Evolutionary conservation across 768 basidiomycete genomes (phyloP).

Genomic region (Boletus vinaceobasis): DNA sequence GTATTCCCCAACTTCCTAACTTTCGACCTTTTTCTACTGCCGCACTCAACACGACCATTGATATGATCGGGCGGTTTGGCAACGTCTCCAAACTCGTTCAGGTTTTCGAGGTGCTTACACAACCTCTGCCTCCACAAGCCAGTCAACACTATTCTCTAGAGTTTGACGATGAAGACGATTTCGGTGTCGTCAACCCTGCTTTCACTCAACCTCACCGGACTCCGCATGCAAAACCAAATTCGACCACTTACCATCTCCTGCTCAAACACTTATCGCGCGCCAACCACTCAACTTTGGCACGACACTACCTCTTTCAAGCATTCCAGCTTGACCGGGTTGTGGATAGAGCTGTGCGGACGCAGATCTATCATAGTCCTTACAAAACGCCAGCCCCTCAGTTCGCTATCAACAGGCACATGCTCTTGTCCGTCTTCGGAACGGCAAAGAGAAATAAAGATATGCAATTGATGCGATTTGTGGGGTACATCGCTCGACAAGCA

Average conservation of each 20-base stretch:
- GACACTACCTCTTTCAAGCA: conserved; percentile 64
- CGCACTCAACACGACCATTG: conserved; percentile 71
- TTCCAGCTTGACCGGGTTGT: conserved; percentile 40
- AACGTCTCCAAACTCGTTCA: conserved; percentile 66
- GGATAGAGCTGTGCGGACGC: conserved; percentile 34
- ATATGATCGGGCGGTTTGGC: conserved; percentile 60
- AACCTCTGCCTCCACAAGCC: conserved; percentile 56
- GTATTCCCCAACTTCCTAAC: conserved; percentile 17
- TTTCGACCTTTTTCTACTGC: conserved; percentile 54
- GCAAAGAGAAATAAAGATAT: conserved; percentile 58
- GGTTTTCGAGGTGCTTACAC: conserved; percentile 75
- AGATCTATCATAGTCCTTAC: conserved; percentile 29
- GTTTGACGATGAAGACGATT: conserved; percentile 67
- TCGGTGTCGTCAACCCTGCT: conserved; percentile 39
- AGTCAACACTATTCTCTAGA: conserved; percentile 45
- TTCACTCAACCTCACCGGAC: conserved; percentile 33
- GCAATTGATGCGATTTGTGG: conserved; percentile 60
- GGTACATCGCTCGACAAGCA: conserved; percentile 42
- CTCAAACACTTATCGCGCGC: conserved; percentile 53
- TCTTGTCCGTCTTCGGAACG: conserved; percentile 56
- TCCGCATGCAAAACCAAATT: conserved; percentile 55
- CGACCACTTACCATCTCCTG: conserved; percentile 61
- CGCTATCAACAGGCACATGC: conserved; percentile 50
- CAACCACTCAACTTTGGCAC: conserved; percentile 50
- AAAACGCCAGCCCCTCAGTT: conserved; percentile 49